Conservation (phyloP, 441 rosid species). For the Euphorbia celastroides region DNA sequence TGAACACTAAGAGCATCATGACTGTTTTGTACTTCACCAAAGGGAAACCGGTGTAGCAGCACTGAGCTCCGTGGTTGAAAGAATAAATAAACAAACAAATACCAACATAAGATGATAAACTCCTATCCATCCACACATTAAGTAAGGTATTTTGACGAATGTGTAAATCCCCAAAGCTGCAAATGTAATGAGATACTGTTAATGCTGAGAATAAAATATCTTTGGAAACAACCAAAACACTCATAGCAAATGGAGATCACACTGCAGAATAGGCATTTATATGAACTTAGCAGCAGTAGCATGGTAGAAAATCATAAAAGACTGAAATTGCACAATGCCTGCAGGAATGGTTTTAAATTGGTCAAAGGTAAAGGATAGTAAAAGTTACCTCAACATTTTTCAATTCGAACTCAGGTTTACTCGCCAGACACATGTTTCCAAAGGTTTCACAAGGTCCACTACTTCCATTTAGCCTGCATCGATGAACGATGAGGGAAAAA, state of each 20-base stretch:
- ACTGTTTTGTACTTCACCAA: neutral
- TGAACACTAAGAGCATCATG: neutral
- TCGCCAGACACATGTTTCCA: constrained; percentile 81
- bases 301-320: neutral
- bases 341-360: constrained; percentile 2
- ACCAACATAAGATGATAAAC: neutral
- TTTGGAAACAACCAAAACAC: neutral
- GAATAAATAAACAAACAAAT: constrained; percentile 23
- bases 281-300: neutral
- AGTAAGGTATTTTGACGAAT: constrained; percentile 37
- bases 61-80: constrained; percentile 6
- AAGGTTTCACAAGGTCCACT: constrained; percentile 84
- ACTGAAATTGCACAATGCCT: neutral
- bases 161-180: constrained; percentile 84
- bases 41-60: neutral
- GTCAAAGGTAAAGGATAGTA: neutral
- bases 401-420: constrained; percentile 55
- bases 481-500: neutral
- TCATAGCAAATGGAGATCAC: neutral
- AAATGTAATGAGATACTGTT: constrained; percentile 2
- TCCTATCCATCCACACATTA: constrained; percentile 16
- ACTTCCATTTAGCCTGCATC: constrained; percentile 70
- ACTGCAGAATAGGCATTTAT: neutral
- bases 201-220: neutral
- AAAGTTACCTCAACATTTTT: constrained; percentile 79